phyloP scores from a whole-genome alignment of 306 rosid species.

The Trichosanthes truncata region DNA sequence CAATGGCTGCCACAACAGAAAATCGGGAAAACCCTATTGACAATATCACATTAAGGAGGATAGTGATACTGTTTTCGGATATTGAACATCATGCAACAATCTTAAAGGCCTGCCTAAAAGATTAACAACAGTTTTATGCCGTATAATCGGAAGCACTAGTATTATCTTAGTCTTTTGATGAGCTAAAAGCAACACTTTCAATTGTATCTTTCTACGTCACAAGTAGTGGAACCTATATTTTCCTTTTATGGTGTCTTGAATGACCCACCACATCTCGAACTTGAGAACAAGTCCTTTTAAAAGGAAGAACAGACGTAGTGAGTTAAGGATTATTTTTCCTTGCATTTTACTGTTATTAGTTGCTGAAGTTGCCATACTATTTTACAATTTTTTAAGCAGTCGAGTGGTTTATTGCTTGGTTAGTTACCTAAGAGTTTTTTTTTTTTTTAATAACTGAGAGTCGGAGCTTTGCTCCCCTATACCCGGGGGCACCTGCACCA shows the following conservation, averaged over 20 bases:
- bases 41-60: background rate
- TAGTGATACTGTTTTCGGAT: background rate
- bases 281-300: background rate
- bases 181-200: background rate
- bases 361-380: background rate
- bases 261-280: background rate
- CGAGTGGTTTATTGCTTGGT: background rate
- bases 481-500: too few relatives aligned
- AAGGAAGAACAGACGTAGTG: background rate
- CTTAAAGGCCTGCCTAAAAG: background rate
- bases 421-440: background rate
- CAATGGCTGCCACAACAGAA: background rate
- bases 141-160: background rate
- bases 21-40: background rate
- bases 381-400: background rate
- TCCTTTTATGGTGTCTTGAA: background rate
- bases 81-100: background rate
- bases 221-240: background rate
- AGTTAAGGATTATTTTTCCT: background rate
- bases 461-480: too few relatives aligned
- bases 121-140: background rate
- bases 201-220: background rate
- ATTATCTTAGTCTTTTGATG: background rate
- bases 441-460: too few relatives aligned
- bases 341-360: background rate